Evolutionary conservation across 305 asterid genomes (phyloP).

Genomic region (Withania somnifera): DNA sequence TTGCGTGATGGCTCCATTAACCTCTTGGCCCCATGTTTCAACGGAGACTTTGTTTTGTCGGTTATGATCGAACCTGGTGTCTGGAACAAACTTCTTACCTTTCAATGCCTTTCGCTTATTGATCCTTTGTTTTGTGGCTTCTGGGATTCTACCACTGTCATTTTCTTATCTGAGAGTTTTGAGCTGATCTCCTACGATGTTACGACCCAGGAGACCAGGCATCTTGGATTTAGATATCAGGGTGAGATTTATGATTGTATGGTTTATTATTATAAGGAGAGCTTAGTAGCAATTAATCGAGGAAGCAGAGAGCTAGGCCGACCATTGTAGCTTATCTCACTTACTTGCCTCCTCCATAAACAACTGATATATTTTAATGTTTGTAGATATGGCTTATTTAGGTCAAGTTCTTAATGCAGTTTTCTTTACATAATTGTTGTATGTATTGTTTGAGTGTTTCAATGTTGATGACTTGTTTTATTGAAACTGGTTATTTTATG

Average conservation of each 20-base stretch:
- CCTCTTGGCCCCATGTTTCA: neutral
- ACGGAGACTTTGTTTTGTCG: neutral
- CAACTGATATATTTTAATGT: neutral
- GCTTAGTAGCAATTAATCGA: neutral
- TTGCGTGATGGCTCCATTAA: neutral
- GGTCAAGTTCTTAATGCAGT: neutral
- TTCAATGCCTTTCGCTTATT: neutral
- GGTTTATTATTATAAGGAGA: neutral
- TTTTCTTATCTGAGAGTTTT: neutral
- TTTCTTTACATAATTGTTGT: neutral
- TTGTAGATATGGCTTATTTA: neutral
- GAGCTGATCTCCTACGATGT: neutral
- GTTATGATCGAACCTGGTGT: neutral
- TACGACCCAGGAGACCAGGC: neutral
- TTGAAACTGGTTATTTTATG: neutral
- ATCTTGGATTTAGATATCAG: neutral
- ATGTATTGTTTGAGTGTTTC: neutral
- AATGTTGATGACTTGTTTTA: neutral
- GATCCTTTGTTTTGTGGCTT: neutral
- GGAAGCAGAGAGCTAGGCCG: neutral
- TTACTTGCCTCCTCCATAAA: neutral
- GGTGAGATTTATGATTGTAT: too few relatives aligned
- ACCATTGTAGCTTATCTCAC: neutral
- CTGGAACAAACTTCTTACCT: neutral
- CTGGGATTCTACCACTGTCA: neutral